These are phyloP conservation scores for Oryza australiensis DNA, from an alignment of 176 grass and related monocot species.

Conservation along the genomic window DNA sequence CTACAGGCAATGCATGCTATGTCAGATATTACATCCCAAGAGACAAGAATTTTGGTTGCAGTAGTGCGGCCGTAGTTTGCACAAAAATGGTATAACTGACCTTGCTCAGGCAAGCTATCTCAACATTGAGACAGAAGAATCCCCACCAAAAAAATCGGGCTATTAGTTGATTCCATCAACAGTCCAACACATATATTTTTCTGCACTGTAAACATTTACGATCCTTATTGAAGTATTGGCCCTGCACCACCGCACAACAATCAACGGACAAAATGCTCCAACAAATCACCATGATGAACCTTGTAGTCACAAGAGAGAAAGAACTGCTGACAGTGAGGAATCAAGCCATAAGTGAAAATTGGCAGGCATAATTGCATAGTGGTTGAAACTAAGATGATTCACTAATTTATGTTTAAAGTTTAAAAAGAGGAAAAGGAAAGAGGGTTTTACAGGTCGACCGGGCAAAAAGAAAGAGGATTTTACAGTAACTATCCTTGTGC, in stretches of 20 bases:
- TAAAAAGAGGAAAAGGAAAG: not conserved
- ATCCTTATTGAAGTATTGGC: not conserved
- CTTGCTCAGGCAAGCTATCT: not conserved
- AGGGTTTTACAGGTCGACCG: too few species aligned
- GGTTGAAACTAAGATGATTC: not conserved
- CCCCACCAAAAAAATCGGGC: not conserved
- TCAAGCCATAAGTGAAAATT: not conserved
- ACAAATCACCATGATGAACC: slow-evolving; percentile 21
- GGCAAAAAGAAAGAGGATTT: too few species aligned
- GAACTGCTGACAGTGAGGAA: not conserved
- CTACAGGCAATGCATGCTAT: not conserved
- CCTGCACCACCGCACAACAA: too few species aligned
- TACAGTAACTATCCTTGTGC: not conserved
- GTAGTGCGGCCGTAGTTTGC: not conserved
- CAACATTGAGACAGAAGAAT: not conserved
- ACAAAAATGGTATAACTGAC: not conserved
- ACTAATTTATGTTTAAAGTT: not conserved
- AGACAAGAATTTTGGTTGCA: not conserved
- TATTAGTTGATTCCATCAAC: not conserved
- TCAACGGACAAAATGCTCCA: too few species aligned
- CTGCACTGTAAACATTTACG: slow-evolving; percentile 8
- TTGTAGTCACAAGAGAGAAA: not conserved
- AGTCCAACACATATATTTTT: slow-evolving; percentile 11
- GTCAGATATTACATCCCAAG: not conserved
- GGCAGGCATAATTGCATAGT: not conserved